These are phyloP conservation scores for Saturnispora silvae DNA, from an alignment of 805 yeast genomes.

Conservation along the genomic window DNA sequence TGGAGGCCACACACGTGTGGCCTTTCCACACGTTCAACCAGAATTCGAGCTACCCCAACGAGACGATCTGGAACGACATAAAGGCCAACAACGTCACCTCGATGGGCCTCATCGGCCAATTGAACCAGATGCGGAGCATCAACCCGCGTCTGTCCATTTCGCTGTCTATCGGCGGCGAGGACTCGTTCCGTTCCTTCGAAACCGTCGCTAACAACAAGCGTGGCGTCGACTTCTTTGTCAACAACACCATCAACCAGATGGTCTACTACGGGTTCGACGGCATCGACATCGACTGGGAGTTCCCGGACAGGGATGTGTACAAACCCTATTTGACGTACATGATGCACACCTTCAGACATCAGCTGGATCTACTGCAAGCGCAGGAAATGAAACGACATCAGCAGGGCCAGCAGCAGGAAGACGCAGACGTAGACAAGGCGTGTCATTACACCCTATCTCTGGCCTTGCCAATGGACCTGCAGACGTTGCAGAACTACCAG, in stretches of 20 bases:
- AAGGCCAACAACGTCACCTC: not conserved
- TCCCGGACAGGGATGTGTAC: constrained; percentile 41
- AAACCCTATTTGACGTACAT: constrained; percentile 35
- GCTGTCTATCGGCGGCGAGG: constrained; percentile 78
- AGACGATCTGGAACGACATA: not conserved
- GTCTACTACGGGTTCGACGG: constrained; percentile 69
- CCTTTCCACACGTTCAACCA: constrained; percentile 9
- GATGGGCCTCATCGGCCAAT: constrained; percentile 24
- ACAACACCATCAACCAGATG: constrained; percentile 38
- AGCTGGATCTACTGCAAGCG: constrained; percentile 15
- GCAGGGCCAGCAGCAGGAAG: too few species aligned
- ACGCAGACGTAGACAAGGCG: too few species aligned
- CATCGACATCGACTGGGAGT: constrained; percentile 92
- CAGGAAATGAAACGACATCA: too few species aligned
- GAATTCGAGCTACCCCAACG: not conserved
- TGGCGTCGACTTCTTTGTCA: constrained; percentile 36
- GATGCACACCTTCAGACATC: constrained; percentile 19
- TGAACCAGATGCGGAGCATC: constrained; percentile 19
- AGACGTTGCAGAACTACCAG: constrained; percentile 33
- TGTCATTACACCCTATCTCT: constrained; percentile 36
- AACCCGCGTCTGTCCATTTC: constrained; percentile 38
- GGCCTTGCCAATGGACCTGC: constrained; percentile 65
- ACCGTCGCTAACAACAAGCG: constrained; percentile 18
- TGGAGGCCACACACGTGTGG: constrained; percentile 37
- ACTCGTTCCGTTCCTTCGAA: constrained; percentile 36